Base-by-base conservation (phyloP, 345 rosid genomes). In the Populus euphratica region DNA sequence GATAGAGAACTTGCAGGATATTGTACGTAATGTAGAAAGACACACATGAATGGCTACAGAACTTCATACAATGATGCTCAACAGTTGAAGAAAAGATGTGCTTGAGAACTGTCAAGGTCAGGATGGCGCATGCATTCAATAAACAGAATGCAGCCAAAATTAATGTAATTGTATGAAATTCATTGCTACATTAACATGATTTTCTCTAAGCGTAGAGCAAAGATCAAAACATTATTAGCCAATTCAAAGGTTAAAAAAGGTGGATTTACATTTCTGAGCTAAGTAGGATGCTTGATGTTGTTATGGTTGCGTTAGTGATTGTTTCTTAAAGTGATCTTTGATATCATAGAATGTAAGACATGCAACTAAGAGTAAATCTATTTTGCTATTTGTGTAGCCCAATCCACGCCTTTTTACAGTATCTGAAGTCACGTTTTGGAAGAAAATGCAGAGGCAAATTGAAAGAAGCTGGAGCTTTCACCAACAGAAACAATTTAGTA, bases 371-470 rank as follows among this genome's bases (percentile, higher is more conserved):
- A 41, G 4, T 13, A 29, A 44, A 31, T 35, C 21, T 3, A 4
- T 20, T 12, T 39, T 35, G 70, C 7, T 54, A 16, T 27, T 63
- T 16, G 6, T 2, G 29, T 38, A 67, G 47, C 31, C 29, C 35
- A 21, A 61, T 38, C 36, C 12, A 65, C 80, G 93, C 99, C 96
- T 93, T 93, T 85, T 86, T 92, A 88, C 83, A 90, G 85, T 80
- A 89, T 88, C 80, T 93, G 87, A 96, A 93, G 75, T 91, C 99
- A 68, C 93, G 96, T 86, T 93, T 96, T 47, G 96, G 99, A 82
- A 93, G 93, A 88, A 92, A 96, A 90, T 93, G 93, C 73, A 81
- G 81, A 27, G 98, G 94, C 59, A 89, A 85, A 81, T 86, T 89
- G 74, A 91, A 78, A 78, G 94, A 85, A 70, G 93, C 72, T 43